Conservation (phyloP, 352 stramenopile species). For the Phytopythium montanum region DNA sequence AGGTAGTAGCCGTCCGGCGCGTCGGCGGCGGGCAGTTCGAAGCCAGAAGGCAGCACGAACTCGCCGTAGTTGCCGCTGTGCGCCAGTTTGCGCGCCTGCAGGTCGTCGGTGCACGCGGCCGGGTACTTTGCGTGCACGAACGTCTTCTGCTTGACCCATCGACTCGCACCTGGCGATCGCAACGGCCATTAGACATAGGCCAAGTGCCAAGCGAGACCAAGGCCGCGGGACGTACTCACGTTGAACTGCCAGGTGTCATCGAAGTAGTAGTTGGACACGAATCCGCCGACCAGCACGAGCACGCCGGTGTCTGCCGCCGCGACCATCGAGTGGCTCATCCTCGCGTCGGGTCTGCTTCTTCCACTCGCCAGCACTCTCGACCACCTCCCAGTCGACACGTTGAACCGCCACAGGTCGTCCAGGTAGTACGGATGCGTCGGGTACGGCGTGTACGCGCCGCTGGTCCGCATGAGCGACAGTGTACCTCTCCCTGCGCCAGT, state of each 20-base stretch:
- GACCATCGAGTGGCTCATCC: slow-evolving; percentile 86
- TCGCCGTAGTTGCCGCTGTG: slow-evolving; percentile 74
- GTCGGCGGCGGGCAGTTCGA: slow-evolving; percentile 13
- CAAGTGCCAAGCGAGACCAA: not conserved
- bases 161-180: slow-evolving; percentile 26
- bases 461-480: slow-evolving; percentile 31
- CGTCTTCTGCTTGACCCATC: slow-evolving; percentile 87
- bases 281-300: slow-evolving; percentile 93
- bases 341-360: slow-evolving; percentile 36
- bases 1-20: slow-evolving; percentile 61
- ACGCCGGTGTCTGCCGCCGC: slow-evolving; percentile 46
- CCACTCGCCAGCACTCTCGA: slow-evolving; percentile 39
- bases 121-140: slow-evolving; percentile 93
- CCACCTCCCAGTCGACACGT: slow-evolving; percentile 86
- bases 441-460: slow-evolving; percentile 81
- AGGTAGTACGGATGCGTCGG: slow-evolving; percentile 93
- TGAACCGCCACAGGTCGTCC: slow-evolving; percentile 93
- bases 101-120: slow-evolving; percentile 89
- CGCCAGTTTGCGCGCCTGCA: slow-evolving; percentile 45
- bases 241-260: slow-evolving; percentile 97
- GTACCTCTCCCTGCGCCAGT: slow-evolving; percentile 71
- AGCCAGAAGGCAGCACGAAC: slow-evolving; percentile 28
- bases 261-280: slow-evolving; percentile 92
- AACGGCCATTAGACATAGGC: not conserved
- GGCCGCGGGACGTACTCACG: slow-evolving; percentile 48